A percentile compares a stretch with the other conserved stretches of the same genome.
Conservation (phyloP, 208 protist species). For the Crithidia mellificae region DNA sequence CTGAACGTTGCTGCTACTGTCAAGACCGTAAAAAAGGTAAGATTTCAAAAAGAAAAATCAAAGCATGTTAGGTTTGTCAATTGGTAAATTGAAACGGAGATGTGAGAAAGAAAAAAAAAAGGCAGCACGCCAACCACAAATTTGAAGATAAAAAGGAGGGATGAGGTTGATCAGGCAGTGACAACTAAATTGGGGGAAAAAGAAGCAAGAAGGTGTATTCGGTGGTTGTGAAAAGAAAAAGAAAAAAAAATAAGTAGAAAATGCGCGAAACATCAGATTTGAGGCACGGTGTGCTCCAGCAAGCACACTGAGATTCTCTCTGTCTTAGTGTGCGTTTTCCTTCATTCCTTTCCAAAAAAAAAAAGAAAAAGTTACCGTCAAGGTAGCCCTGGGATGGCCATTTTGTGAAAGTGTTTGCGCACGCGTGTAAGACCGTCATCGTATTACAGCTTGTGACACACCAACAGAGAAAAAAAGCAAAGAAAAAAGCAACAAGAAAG, state of each 20-base stretch:
- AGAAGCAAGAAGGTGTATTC: constrained; percentile 4
- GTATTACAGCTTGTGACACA: too few species aligned
- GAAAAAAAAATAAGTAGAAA: neutral
- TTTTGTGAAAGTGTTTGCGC: too few species aligned
- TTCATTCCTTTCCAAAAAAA: too few species aligned
- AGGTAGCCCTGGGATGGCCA: too few species aligned
- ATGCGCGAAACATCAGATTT: too few species aligned
- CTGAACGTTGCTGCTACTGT: neutral
- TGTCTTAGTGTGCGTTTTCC: neutral
- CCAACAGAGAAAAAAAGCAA: too few species aligned
- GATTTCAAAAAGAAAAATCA: neutral
- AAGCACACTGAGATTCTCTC: constrained; percentile 2
- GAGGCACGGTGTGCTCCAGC: neutral
- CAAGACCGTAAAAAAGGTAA: neutral
- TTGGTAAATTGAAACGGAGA: neutral
- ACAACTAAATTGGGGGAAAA: neutral
- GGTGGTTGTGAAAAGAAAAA: neutral
- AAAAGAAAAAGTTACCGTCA: too few species aligned
- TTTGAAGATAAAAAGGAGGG: neutral
- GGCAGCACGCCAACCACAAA: neutral
- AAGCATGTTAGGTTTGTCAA: neutral
- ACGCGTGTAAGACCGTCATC: too few species aligned
- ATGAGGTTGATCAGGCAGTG: neutral
- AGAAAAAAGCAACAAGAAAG: too few species aligned
- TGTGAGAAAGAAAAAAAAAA: neutral